Base-by-base conservation (phyloP, 495 filamentous ascomycete genomes). In the Daldinia decipiens region DNA sequence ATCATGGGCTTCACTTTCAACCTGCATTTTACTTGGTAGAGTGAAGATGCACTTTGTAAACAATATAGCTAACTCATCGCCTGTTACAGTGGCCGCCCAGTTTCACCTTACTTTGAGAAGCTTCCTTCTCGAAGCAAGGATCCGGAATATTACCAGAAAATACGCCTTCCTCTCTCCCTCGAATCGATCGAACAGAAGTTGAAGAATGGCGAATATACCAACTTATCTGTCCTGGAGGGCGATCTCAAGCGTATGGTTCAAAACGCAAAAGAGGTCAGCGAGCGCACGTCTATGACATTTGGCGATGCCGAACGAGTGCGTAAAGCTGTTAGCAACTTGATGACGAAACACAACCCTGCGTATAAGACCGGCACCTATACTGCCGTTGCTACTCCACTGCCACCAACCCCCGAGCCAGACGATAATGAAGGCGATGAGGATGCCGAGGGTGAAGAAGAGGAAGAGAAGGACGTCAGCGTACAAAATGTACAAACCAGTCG, bases 221-320 rank as follows among this genome's bases (percentile, higher is more conserved):
- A 79, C 36, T 78, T 94, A 43, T 84, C 90, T 24, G 79, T 83
- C 29, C 74, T 94, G 6, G 91, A 94, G 74, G 87, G 87, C 71
- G 91, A 91, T 71, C 84, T 92, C 71, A 93, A 93, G 79, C 90
- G 90, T 45, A 87, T 94, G 82, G 87, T 94, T 62, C 84, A 83
- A 39, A 94, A 93, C 75, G 90, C 91, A 5, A 93, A 93, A 73
- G 84, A 88, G 24, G 92, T 83, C 78, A 92, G 92, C 71, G 83
- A 87, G 55, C 89, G 86, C 73, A 82, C 80, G 21, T 89, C 90
- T 2, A 79, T 87, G 39, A 79, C 90, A 29, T 92, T 88, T 74
- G 87, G 89, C 5, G 91, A 94, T 76, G 91, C 91, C 1, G 91
- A 94, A 72, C 87, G 90, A 27, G 83, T 94, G 31, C 84, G 91